Evolutionary conservation across 306 rosid species (phyloP), one percentile per base, ranked within the genome.

Genomic region (Inga leiocalycina): DNA sequence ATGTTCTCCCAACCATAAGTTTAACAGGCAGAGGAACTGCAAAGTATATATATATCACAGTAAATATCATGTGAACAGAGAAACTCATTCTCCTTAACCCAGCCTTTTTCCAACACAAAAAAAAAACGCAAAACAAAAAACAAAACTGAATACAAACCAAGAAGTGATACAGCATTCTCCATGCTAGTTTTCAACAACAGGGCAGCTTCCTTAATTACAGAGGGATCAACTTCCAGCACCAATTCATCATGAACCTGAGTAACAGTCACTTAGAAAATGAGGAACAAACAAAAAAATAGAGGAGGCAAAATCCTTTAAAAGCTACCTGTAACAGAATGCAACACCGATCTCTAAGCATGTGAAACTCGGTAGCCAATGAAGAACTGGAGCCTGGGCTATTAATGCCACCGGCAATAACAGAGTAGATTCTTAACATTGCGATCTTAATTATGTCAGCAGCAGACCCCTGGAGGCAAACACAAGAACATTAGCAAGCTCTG

Each of bases 401-500:
- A 69, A 61, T 70, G 81, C 89, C 91, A 77, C 72, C 70, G 20
- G 57, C 88, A 70, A 90, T 86, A 52, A 79, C 89, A 6, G 94
- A 90, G 84, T 93, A 93, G 70, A 91, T 86, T 77, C 85, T 90
- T 84, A 93, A 82, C 99, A 93, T 91, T 51, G 99, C 99, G 56
- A 92, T 86, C 89, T 93, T 96, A 77, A 93, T 93, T 87, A 93
- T 86, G 91, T 96, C 99, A 61, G 98, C 99, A 75, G 99, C 97
- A 61, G 99, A 96, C 59, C 99, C 99, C 99, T 96, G 66, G 65
- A 46, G 44, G 48, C 22, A 85, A 80, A 81, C 82, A 69, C 51
- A 83, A 46, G 27, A 79, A 39, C 43, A 66, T 52, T 22, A 20
- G 70, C 32, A 74, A 56, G 48, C 41, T 81, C 41, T n/a, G 62